Conservation (phyloP, 148 eudicot species). For the Suaeda aralocaspica region DNA sequence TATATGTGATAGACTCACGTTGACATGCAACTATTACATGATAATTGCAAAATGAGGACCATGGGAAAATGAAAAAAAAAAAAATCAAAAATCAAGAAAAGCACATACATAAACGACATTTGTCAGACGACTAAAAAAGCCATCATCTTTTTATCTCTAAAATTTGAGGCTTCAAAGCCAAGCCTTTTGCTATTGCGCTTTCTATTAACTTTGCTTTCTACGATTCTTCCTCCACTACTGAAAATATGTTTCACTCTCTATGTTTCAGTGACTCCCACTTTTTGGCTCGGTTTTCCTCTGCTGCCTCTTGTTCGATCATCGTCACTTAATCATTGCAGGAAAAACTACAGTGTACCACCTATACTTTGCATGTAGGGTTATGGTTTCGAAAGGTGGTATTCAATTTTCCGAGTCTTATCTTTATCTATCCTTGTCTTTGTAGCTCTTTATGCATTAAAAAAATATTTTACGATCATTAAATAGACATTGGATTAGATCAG, state of each 20-base stretch:
- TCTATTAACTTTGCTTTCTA: constrained; percentile 22
- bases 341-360: too few relatives aligned
- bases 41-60: neutral
- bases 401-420: too few relatives aligned
- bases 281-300: neutral
- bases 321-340: too few relatives aligned
- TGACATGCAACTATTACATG: constrained; percentile 14
- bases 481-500: too few relatives aligned
- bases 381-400: too few relatives aligned
- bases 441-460: too few relatives aligned
- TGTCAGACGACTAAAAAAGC: constrained; percentile 24
- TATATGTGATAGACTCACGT: constrained; percentile 11
- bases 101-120: constrained; percentile 17
- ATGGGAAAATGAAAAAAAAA: neutral
- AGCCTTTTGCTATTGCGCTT: constrained; percentile 33
- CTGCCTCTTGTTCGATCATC: too few relatives aligned
- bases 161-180: constrained; percentile 23
- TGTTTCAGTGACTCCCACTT: neutral
- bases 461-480: too few relatives aligned
- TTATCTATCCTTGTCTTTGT: too few relatives aligned
- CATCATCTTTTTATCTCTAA: constrained; percentile 24
- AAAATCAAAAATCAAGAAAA: too few relatives aligned
- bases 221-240: constrained; percentile 33
- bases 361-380: too few relatives aligned
- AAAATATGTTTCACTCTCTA: neutral